Conservation (phyloP, 768 basidiomycete species). For the Nevesoporus exiguus region DNA sequence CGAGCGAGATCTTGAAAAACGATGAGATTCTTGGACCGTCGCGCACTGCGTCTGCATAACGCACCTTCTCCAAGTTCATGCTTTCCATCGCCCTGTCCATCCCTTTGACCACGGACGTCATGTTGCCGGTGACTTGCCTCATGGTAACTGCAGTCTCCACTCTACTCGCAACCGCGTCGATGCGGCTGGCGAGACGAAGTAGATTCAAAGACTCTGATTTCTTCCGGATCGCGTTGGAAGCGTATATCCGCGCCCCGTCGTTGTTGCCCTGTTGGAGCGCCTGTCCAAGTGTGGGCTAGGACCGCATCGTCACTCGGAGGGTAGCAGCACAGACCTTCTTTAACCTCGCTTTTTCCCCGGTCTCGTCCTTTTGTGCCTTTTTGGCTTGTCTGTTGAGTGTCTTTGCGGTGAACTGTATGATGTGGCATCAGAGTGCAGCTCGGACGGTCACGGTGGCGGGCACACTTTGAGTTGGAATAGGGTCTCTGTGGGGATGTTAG, state of each 20-base stretch:
- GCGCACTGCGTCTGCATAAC: conserved; percentile 21
- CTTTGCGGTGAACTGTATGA: conserved; percentile 91
- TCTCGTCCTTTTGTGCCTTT: conserved; percentile 97
- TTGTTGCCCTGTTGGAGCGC: conserved; percentile 95
- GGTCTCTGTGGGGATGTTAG: conserved; percentile 59
- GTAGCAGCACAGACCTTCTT: conserved; percentile 69
- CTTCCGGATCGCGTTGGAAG: conserved; percentile 97
- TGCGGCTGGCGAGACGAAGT: conserved; percentile 82
- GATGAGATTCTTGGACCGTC: not conserved
- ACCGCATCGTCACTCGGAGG: not conserved
- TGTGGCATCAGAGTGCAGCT: conserved; percentile 11
- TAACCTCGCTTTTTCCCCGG: conserved; percentile 77
- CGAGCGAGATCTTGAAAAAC: conserved; percentile 76
- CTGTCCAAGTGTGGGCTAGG: conserved; percentile 38
- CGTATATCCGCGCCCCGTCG: conserved; percentile 97
- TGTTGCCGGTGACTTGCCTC: conserved; percentile 93
- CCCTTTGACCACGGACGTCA: conserved; percentile 93
- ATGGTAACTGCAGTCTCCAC: conserved; percentile 99
- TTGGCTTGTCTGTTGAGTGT: conserved; percentile 90
- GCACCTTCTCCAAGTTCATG: conserved; percentile 96
- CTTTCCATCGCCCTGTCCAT: conserved; percentile 99
- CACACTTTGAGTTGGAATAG: conserved; percentile 97
- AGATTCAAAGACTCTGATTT: conserved; percentile 93
- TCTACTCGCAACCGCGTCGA: conserved; percentile 94
- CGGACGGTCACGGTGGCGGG: conserved; percentile 8